Evolutionary conservation across 768 basidiomycete species (phyloP).

Genomic region (Leccinum truebloodii): DNA sequence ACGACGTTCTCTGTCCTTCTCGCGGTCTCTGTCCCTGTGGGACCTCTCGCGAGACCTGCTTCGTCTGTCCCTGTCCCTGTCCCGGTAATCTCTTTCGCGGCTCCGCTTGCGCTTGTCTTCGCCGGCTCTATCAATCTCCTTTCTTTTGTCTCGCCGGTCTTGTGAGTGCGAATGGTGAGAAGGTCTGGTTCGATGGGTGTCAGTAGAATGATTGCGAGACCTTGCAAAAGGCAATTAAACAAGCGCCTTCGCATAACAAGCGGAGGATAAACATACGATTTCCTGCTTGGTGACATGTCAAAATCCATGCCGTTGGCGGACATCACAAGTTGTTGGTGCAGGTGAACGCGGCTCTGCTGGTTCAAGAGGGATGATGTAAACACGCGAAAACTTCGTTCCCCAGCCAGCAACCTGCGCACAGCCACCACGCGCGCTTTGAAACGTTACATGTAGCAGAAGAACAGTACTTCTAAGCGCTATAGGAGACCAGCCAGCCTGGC

Average conservation of each 20-base stretch:
- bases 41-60: slow-evolving; percentile 53
- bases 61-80: slow-evolving; percentile 49
- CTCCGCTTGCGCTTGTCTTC: slow-evolving; percentile 66
- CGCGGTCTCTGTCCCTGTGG: slow-evolving; percentile 39
- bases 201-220: slow-evolving; percentile 74
- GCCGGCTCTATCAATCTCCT: slow-evolving; percentile 51
- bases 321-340: slow-evolving; percentile 32
- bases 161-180: slow-evolving; percentile 74
- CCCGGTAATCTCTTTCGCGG: slow-evolving; percentile 52
- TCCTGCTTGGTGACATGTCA: slow-evolving; percentile 59
- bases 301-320: slow-evolving; percentile 60
- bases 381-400: slow-evolving; percentile 38
- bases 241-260: not conserved
- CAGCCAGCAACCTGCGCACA: slow-evolving; percentile 20
- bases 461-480: slow-evolving; percentile 5
- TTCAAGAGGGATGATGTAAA: slow-evolving; percentile 25
- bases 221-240: slow-evolving; percentile 33
- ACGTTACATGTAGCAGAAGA: not conserved
- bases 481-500: slow-evolving; percentile 46
- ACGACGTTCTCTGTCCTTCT: slow-evolving; percentile 35
- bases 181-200: slow-evolving; percentile 69
- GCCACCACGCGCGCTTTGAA: slow-evolving; percentile 15
- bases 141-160: slow-evolving; percentile 49
- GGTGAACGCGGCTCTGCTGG: slow-evolving; percentile 6
- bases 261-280: slow-evolving; percentile 50